phyloP scores from a whole-genome alignment of 805 yeast species.

The Ogataea naganishii region DNA sequence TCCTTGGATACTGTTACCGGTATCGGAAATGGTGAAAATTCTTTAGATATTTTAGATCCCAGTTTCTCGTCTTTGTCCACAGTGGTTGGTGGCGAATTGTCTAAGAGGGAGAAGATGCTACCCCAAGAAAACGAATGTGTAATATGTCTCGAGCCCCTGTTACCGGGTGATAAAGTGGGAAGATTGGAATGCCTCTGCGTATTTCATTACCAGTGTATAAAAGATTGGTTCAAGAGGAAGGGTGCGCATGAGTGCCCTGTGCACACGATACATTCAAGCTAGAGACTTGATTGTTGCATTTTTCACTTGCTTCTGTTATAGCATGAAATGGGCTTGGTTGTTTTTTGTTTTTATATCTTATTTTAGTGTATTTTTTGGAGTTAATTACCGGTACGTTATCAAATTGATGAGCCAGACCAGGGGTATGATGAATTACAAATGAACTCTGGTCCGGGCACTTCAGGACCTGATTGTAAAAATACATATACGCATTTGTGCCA shows the following conservation, averaged over 20 bases:
- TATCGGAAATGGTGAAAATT: neutral
- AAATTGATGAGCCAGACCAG: too few relatives aligned
- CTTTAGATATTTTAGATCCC: neutral
- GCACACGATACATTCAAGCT: conserved; percentile 40
- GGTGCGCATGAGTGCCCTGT: conserved; percentile 86
- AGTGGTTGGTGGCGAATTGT: neutral
- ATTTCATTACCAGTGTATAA: conserved; percentile 85
- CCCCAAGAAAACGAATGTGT: conserved; percentile 79
- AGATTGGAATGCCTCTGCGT: conserved; percentile 90
- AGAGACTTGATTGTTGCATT: conserved; percentile 2
- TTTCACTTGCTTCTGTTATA: too few relatives aligned
- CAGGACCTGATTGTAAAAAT: too few relatives aligned
- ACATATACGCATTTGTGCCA: too few relatives aligned
- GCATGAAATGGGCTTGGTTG: too few relatives aligned
- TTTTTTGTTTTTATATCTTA: neutral
- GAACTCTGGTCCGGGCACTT: too few relatives aligned
- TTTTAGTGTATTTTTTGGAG: too few relatives aligned
- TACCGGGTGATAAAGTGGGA: conserved; percentile 83
- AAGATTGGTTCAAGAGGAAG: conserved; percentile 82
- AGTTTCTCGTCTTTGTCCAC: conserved; percentile 1
- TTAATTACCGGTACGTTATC: too few relatives aligned
- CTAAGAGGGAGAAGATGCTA: conserved; percentile 16
- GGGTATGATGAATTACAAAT: too few relatives aligned
- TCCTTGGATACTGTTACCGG: conserved; percentile 6
- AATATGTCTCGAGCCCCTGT: conserved; percentile 84